Conservation (phyloP, 1,284 basidiomycete genomes). For the Gomphus bonarii region DNA sequence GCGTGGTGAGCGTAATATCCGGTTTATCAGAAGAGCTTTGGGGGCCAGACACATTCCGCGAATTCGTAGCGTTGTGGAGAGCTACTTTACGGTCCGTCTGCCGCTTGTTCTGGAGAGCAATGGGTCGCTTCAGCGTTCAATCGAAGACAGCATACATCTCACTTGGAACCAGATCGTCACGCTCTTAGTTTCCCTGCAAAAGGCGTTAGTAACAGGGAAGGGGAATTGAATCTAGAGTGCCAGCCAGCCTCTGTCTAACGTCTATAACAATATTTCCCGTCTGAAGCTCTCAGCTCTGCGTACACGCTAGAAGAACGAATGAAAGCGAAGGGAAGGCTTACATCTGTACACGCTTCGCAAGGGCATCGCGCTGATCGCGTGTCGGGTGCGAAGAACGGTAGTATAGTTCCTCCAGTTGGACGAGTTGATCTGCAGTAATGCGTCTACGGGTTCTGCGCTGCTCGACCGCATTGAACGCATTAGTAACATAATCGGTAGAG, state of each 20-base stretch:
- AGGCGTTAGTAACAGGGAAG: neutral
- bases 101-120: constrained; percentile 8
- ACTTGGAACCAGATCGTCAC: constrained; percentile 12
- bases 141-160: neutral
- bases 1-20: constrained; percentile 21
- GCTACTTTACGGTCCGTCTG: constrained; percentile 45
- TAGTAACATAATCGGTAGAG: neutral
- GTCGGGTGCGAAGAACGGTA: constrained; percentile 11
- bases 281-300: neutral
- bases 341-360: constrained; percentile 11
- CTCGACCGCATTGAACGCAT: constrained; percentile 4
- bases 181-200: constrained; percentile 9
- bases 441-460: constrained; percentile 12
- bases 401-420: constrained; percentile 11
- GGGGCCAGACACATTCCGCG: constrained; percentile 41
- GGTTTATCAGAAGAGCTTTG: constrained; percentile 21
- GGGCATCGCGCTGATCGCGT: constrained; percentile 11
- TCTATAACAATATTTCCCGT: neutral
- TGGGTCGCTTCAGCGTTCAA: neutral
- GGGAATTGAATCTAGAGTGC: neutral
- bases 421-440: constrained; percentile 9
- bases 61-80: constrained; percentile 30
- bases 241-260: neutral
- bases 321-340: neutral
- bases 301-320: neutral